phyloP scores from a whole-genome alignment of 2,329 filamentous ascomycete species.

The Paraphoma sp. region DNA sequence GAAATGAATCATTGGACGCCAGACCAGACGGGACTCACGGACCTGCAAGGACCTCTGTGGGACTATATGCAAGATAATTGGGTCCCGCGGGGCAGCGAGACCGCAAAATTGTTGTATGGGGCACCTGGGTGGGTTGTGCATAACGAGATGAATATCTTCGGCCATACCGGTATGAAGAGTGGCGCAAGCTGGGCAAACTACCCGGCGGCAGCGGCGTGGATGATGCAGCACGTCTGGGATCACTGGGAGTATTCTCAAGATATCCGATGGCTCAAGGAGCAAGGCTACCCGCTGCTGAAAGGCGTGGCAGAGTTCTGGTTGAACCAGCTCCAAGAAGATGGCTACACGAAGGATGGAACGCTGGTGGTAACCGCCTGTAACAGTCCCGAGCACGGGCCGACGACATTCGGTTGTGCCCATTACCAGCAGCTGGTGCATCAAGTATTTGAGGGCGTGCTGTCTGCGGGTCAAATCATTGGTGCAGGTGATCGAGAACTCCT shows the following conservation, averaged over 20 bases:
- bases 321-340: slow-evolving; percentile 59
- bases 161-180: slow-evolving; percentile 60
- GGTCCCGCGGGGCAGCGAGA: slow-evolving; percentile 61
- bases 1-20: slow-evolving; percentile 68
- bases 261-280: slow-evolving; percentile 50
- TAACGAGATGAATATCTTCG: slow-evolving; percentile 66
- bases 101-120: slow-evolving; percentile 61
- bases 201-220: slow-evolving; percentile 61
- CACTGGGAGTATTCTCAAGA: slow-evolving; percentile 62
- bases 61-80: slow-evolving; percentile 62
- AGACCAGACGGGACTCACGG: slow-evolving; percentile 59
- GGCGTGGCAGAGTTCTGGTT: slow-evolving; percentile 64
- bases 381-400: slow-evolving; percentile 62
- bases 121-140: slow-evolving; percentile 64
- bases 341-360: slow-evolving; percentile 58
- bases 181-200: slow-evolving; percentile 53
- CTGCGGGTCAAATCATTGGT: slow-evolving; percentile 18
- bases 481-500: slow-evolving; percentile 44
- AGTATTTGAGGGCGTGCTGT: slow-evolving; percentile 42
- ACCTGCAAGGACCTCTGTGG: slow-evolving; percentile 57
- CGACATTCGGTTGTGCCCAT: slow-evolving; percentile 61
- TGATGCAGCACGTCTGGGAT: slow-evolving; percentile 67
- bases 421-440: slow-evolving; percentile 60
- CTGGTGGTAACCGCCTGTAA: slow-evolving; percentile 66
- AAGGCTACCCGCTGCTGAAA: slow-evolving; percentile 62